Evolutionary conservation across 768 basidiomycete species (phyloP).

Genomic region (Podaxis sp.): DNA sequence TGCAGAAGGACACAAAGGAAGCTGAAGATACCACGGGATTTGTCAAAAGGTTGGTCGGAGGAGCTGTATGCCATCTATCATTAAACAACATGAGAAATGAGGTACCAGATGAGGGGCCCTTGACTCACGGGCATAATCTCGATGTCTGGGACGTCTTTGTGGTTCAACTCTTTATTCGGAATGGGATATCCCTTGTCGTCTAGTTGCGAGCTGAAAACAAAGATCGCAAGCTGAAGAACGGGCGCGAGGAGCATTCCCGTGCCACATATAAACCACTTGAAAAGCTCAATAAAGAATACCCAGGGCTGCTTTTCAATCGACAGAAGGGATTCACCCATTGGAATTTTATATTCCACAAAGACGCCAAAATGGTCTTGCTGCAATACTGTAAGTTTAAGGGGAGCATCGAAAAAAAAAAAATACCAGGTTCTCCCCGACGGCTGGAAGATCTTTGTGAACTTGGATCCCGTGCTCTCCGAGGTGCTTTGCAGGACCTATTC

Average conservation of each 20-base stretch:
- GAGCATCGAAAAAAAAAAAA: neutral
- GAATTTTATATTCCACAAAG: slow-evolving; percentile 30
- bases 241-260: slow-evolving; percentile 32
- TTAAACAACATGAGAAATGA: neutral
- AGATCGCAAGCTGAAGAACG: slow-evolving; percentile 30
- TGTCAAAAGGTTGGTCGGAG: slow-evolving; percentile 7
- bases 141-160: slow-evolving; percentile 34
- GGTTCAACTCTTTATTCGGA: slow-evolving; percentile 21
- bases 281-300: slow-evolving; percentile 28
- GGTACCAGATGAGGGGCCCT: neutral
- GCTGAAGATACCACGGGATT: slow-evolving; percentile 25
- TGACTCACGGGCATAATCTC: slow-evolving; percentile 32
- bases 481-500: slow-evolving; percentile 67
- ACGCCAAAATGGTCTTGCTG: slow-evolving; percentile 41
- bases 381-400: neutral
- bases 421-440: slow-evolving; percentile 71
- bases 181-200: slow-evolving; percentile 17
- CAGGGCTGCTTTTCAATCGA: slow-evolving; percentile 26
- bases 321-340: slow-evolving; percentile 31
- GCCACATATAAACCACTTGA: slow-evolving; percentile 33
- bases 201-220: slow-evolving; percentile 28
- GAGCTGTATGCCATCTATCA: slow-evolving; percentile 4
- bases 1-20: slow-evolving; percentile 24
- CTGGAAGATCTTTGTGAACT: slow-evolving; percentile 62
- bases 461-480: slow-evolving; percentile 56